Conservation (phyloP, 2,329 filamentous ascomycete genomes). For the Aotearoamyces nothofagi region DNA sequence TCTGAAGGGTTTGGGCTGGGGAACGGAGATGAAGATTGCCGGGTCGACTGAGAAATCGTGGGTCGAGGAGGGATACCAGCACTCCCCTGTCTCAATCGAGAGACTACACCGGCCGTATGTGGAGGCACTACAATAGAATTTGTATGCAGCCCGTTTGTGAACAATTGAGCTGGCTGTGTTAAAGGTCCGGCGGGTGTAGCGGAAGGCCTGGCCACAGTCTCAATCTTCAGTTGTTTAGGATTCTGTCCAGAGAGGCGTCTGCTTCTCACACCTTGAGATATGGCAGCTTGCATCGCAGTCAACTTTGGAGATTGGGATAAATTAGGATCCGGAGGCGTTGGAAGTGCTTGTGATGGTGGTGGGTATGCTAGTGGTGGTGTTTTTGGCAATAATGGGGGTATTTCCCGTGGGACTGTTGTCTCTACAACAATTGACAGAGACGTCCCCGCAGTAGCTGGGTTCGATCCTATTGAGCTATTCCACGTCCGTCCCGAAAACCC, state of each 20-base stretch:
- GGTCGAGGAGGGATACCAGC: slow-evolving; percentile 7
- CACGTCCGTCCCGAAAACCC: slow-evolving; percentile 63
- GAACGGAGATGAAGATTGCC: slow-evolving; percentile 15
- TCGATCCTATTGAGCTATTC: slow-evolving; percentile 65
- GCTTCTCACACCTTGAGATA: slow-evolving; percentile 44
- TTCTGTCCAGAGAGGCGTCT: slow-evolving; percentile 71
- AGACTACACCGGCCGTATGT: slow-evolving; percentile 13
- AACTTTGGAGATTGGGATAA: slow-evolving; percentile 26
- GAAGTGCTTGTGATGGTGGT: slow-evolving; percentile 14
- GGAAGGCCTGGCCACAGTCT: slow-evolving; percentile 36
- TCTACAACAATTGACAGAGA: slow-evolving; percentile 62
- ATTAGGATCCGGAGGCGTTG: slow-evolving; percentile 30
- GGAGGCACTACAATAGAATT: slow-evolving; percentile 9
- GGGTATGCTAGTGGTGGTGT: slow-evolving; percentile 10
- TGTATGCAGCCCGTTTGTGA: too few species aligned
- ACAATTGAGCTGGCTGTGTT: slow-evolving; percentile 11
- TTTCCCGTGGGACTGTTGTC: slow-evolving; percentile 12
- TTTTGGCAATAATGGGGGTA: slow-evolving; percentile 13
- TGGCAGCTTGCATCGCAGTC: slow-evolving; percentile 1
- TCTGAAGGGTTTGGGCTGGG: slow-evolving; percentile 13
- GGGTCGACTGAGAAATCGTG: slow-evolving; percentile 11
- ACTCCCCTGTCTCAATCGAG: slow-evolving; percentile 8
- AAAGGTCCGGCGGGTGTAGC: slow-evolving; percentile 7
- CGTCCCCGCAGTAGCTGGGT: slow-evolving; percentile 52
- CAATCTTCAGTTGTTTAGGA: slow-evolving; percentile 73